Base-by-base conservation (phyloP, 1,139 yeast genomes). In the Kluyveromyces sp. region DNA sequence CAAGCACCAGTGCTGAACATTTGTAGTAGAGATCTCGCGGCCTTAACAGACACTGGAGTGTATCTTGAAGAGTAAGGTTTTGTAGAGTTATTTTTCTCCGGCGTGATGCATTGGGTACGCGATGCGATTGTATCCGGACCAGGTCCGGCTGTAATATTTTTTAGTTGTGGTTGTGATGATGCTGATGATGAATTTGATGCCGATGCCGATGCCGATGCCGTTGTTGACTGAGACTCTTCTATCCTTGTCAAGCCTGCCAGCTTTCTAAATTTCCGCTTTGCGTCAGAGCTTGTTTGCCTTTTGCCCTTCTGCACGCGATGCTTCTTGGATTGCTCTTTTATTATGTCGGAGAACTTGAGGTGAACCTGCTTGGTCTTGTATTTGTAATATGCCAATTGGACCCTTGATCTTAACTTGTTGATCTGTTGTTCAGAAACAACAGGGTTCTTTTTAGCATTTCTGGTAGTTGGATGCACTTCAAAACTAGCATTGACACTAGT, bases 361-460 rank as follows among this genome's bases (percentile, higher is more conserved):
- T 58, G 61, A 2, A 71, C 66, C 59, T 79, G 84, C 54, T 78
- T 72, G 2, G 83, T 78, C 47, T 68, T 77, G 48, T 85, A 77
- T 61, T 86, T 87, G 68, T 79, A 86, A 57, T 83, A 77, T 1
- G 97, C 97, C 55, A 87, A 68, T 59, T 81, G 84, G 36, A 88
- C 73, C 57, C 90, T 79, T 56, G 81, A 70, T 60, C 82, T 82
- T 58, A 87, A 72, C 59, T 78, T 77, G 43, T 31, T 46, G 10
- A 45, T 27, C 31, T 40, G 43, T 27, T 29, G 26, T 8, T 26
- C 27, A 7, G 45, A 42, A 25, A 45, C 37, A 10, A 48, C 25
- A 4, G 15, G 5, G 34, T 33, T 6, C 34, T 33, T 10, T 34
- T 34, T 34, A 28, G 33, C 21, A 27, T 3, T 34, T 34, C 31